These are phyloP conservation scores for Tricholomella constricta DNA, from an alignment of 768 basidiomycete species.

Conservation along the genomic window DNA sequence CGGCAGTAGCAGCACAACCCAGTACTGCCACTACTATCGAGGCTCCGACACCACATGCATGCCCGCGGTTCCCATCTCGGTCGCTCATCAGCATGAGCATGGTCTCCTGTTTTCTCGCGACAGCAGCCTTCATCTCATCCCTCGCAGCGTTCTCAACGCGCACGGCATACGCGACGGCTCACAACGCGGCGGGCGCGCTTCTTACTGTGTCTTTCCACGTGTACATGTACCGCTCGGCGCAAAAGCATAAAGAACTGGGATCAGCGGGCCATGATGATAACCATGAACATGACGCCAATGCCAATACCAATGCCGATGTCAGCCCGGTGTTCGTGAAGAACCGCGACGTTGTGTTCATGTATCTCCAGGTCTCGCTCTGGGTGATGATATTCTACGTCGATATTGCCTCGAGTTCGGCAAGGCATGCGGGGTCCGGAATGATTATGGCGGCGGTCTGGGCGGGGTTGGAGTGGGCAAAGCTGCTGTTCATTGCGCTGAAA, in stretches of 20 bases:
- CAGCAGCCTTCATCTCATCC: background rate
- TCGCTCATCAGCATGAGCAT: background rate
- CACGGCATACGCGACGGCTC: background rate
- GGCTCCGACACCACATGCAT: too few relatives aligned
- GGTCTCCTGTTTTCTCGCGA: background rate
- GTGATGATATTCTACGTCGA: background rate
- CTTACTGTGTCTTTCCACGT: background rate
- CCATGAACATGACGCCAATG: too few relatives aligned
- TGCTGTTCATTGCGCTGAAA: background rate
- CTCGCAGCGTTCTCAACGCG: background rate
- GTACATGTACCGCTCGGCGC: background rate
- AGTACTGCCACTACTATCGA: too few relatives aligned
- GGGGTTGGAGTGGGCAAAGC: background rate
- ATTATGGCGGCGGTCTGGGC: background rate
- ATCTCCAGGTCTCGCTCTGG: background rate
- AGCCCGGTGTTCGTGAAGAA: background rate
- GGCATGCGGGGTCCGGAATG: background rate
- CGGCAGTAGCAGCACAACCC: too few relatives aligned
- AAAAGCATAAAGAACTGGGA: background rate
- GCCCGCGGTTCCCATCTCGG: background rate
- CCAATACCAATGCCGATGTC: too few relatives aligned
- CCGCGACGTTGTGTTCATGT: background rate
- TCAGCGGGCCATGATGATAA: too few relatives aligned
- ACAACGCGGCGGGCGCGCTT: background rate
- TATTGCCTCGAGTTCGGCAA: background rate